Evolutionary conservation across 805 yeast genomes (phyloP), one percentile per base, ranked within the genome.

Genomic region (Metschnikowia peoriensis): DNA sequence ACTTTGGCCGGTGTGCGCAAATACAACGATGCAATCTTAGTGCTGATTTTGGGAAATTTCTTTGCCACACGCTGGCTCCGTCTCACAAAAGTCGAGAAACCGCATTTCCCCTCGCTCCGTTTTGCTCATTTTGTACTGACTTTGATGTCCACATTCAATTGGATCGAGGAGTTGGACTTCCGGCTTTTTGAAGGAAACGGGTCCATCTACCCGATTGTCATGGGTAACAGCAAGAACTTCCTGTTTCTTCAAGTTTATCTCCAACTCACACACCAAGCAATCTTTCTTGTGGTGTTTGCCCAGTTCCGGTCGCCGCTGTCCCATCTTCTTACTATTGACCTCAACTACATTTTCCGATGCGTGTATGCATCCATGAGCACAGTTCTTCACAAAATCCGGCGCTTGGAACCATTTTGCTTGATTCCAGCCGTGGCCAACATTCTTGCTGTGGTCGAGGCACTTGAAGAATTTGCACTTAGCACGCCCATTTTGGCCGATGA

Each of bases 21-120:
- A 39, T 40, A 42, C 22, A 28, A 22, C 35, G 56, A 52, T 28
- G 44, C 47, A 14, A 50, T 53, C 32, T 32, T 48, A 22, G 41
- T 45, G 39, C 52, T 50, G 49, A 27, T 55, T 6, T 38, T 52
- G 28, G 49, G 49, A 28, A 49, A 53, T 34, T 49, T 48, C 42
- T 49, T 53, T 47, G 50, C 49, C 41, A 52, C 54, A 17, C 47
- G 61, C 12, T 52, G 57, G 54, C 51, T 58, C 38, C 51, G 54
- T 28, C 51, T 58, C 46, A 50, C 55, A 11, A 54, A 54, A 22
- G 51, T 53, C n/a, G 61, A 58, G 12, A 42, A 40, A 45, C 53
- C 53, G n/a, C 46, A 58, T 32, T 58, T 53, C 28, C 61, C 61
- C 12, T 42, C 55, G n/a, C 50, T 58, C 28, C 50, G 61, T 8